Conservation (phyloP, 441 rosid genomes). For the Adansonia grandidieri region DNA sequence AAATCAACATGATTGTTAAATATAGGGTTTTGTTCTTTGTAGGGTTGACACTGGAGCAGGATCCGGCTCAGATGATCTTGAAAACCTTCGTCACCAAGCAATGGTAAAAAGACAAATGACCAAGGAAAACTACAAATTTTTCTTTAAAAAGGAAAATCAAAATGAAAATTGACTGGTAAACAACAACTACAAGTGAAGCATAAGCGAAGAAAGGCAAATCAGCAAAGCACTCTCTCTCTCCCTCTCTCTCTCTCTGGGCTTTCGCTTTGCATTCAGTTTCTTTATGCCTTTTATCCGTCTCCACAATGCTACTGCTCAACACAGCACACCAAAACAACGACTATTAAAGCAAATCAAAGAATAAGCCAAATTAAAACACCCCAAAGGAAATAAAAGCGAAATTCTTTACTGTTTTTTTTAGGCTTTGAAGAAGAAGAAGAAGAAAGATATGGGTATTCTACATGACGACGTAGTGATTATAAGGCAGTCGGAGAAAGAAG, state of each 20-base stretch:
- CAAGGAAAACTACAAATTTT: not conserved
- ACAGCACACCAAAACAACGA: not conserved
- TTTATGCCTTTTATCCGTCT: not conserved
- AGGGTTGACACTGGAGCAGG: not conserved
- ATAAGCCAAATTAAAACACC: not conserved
- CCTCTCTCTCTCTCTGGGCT: not conserved
- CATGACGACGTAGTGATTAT: slow-evolving; percentile 84
- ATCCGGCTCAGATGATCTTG: not conserved
- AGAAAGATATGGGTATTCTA: slow-evolving; percentile 64
- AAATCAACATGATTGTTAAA: too few relatives aligned
- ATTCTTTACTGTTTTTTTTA: slow-evolving; percentile 5
- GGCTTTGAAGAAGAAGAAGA: not conserved
- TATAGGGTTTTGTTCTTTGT: not conserved
- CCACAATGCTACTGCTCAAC: slow-evolving; percentile 4
- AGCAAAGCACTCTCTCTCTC: not conserved
- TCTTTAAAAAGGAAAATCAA: not conserved
- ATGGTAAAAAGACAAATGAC: too few relatives aligned
- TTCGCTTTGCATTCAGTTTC: not conserved
- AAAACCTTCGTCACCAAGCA: not conserved
- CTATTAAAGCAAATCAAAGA: not conserved
- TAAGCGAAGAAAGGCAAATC: slow-evolving; percentile 32
- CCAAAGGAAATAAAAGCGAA: not conserved
- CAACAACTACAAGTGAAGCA: slow-evolving; percentile 39
- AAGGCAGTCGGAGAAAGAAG: slow-evolving; percentile 69
- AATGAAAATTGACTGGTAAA: slow-evolving; percentile 17